Conservation (phyloP, 2,329 filamentous ascomycete species). For the Pseudogymnoascus sp. region DNA sequence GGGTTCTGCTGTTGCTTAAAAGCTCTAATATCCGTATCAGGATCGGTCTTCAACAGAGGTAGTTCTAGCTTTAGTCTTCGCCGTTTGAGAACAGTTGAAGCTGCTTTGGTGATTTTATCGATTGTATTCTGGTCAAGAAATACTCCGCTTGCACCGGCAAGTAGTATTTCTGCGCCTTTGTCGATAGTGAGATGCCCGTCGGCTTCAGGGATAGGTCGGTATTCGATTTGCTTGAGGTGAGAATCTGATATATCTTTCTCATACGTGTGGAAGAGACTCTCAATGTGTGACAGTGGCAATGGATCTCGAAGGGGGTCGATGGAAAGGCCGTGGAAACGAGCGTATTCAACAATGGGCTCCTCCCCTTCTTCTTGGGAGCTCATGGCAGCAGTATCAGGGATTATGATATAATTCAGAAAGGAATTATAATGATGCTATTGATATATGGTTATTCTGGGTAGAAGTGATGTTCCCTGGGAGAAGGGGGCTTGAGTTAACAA, state of each 20-base stretch:
- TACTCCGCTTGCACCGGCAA: constrained; percentile 14
- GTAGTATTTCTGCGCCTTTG: constrained; percentile 20
- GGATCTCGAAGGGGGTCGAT: constrained; percentile 18
- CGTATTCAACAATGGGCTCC: constrained; percentile 23
- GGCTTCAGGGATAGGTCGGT: background rate
- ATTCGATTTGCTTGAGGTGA: constrained; percentile 18
- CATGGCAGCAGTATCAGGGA: background rate
- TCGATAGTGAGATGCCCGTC: constrained; percentile 23
- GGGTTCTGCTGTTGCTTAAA: constrained; percentile 24
- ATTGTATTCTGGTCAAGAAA: constrained; percentile 14
- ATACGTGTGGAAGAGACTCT: constrained; percentile 12
- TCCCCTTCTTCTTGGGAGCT: constrained; percentile 14
- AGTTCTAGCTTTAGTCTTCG: constrained; percentile 21
- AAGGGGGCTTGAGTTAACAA: background rate
- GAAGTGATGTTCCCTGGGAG: background rate
- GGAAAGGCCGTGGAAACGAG: constrained; percentile 22
- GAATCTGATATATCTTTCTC: background rate
- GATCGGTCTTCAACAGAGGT: constrained; percentile 24
- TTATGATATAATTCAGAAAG: background rate
- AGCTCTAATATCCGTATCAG: constrained; percentile 22
- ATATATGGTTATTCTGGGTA: background rate
- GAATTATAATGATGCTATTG: background rate
- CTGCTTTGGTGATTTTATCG: constrained; percentile 4
- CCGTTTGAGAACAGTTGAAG: constrained; percentile 12
- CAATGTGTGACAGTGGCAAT: constrained; percentile 16